Evolutionary conservation across 2,329 filamentous ascomycete species (phyloP), one percentile per base, ranked within the genome.

Genomic region (Beauveria sp.): DNA sequence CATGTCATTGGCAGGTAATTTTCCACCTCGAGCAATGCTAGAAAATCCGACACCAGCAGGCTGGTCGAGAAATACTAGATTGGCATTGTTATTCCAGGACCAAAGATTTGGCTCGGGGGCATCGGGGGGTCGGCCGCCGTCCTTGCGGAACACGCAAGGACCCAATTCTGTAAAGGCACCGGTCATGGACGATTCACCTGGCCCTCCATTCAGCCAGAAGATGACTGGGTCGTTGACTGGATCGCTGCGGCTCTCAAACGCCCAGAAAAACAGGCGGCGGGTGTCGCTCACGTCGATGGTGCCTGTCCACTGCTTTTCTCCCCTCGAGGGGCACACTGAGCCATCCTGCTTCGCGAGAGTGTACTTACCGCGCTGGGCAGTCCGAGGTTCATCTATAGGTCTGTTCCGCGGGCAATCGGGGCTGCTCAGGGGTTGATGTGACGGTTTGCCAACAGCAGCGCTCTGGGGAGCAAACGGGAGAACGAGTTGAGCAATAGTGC

Each of bases 31-130:
- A 5, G 65, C 63, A 2, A 64, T 53, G 64, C 79, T 80, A 2
- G 82, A 85, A 63, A 84, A 79, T n/a, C 80, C 80, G 18, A 86
- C 79, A 68, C 86, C 83, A 55, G 84, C 82, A 20, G 83, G 83
- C 68, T 77, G 75, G 67, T 77, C 75, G 61, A 79, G 70, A 61
- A 77, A 79, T 22, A 79, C 65, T 62, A 85, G 70, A 3, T 66
- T 67, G 2, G 66, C 64, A 48, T 69, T 69, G 54, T 64, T 64
- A 41, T 66, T 67, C 66, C 66, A 67, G 3, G 64, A 57, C 58
- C 58, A 66, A 5, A 47, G 55, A 20, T 67, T 67, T 3, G 64
- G 60, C 5, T 52, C 44, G 5, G 64, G 61, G 7, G 5, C 16
- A 26, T 58, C 22, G 16, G 34, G 22, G 22, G 22, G 22, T 24